Percentiles rank a stretch among this genome's conserved stretches.
Evolutionary conservation across 805 yeast genomes (phyloP).

Genomic region (Candida adriatica): DNA sequence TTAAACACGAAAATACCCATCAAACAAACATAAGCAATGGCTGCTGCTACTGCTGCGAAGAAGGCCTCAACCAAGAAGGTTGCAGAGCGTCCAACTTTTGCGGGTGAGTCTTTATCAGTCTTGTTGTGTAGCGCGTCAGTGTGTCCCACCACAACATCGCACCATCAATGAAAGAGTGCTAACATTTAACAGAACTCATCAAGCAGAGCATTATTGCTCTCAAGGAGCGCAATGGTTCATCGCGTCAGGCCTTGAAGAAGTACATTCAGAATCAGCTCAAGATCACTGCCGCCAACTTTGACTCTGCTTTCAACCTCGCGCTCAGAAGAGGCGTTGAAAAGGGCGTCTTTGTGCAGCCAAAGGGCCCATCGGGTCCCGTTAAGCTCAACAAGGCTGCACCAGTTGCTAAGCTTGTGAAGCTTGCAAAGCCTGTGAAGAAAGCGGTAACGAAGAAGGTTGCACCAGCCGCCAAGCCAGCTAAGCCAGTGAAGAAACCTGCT

Average conservation of each 20-base stretch:
- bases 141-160: background rate
- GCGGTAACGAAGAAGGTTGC: slow-evolving; percentile 11
- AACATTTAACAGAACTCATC: slow-evolving; percentile 25
- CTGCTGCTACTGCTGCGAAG: slow-evolving; percentile 16
- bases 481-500: slow-evolving; percentile 19
- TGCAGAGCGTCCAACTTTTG: slow-evolving; percentile 23
- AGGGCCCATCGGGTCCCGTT: slow-evolving; percentile 85
- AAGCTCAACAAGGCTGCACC: slow-evolving; percentile 39
- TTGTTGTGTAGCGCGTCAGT: background rate
- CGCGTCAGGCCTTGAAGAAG: slow-evolving; percentile 86
- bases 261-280: slow-evolving; percentile 61
- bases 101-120: slow-evolving; percentile 14
- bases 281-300: slow-evolving; percentile 58
- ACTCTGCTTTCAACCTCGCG: slow-evolving; percentile 68
- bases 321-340: slow-evolving; percentile 72
- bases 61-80: slow-evolving; percentile 19
- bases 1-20: too few species aligned
- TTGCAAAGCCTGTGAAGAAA: slow-evolving; percentile 4
- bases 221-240: slow-evolving; percentile 75
- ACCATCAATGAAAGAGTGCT: too few species aligned
- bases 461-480: slow-evolving; percentile 24
- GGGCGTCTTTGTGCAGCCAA: slow-evolving; percentile 78
- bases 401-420: slow-evolving; percentile 22
- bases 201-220: slow-evolving; percentile 58
- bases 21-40: slow-evolving; percentile 12